Conservation (phyloP, 306 rosid species). For the Casuarina glauca region DNA sequence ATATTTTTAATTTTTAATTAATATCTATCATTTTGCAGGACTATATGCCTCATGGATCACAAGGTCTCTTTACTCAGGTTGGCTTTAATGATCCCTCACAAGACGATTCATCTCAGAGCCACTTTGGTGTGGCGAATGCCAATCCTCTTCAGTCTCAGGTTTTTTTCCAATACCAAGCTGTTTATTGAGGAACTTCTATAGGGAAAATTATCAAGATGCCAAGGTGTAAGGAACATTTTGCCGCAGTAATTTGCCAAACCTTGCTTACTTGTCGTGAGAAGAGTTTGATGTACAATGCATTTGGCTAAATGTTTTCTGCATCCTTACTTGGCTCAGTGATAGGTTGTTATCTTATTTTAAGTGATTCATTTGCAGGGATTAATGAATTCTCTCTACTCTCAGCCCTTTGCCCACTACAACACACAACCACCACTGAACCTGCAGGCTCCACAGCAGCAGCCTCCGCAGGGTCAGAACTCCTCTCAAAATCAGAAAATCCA, state of each 20-base stretch:
- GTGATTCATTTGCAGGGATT: conserved; percentile 52
- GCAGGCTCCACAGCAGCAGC: conserved; percentile 81
- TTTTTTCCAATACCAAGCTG: conserved; percentile 24
- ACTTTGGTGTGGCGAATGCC: conserved; percentile 71
- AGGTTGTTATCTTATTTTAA: background rate
- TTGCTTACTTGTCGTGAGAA: background rate
- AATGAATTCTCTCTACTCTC: conserved; percentile 92
- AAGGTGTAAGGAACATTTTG: conserved; percentile 4
- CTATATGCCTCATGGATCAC: conserved; percentile 92
- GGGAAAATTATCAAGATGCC: background rate
- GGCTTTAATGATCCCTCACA: conserved; percentile 89
- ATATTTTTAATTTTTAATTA: conserved; percentile 5
- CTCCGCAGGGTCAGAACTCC: conserved; percentile 76
- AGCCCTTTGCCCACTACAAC: conserved; percentile 95
- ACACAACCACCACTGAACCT: conserved; percentile 85
- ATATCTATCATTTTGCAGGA: conserved; percentile 52
- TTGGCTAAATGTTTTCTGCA: conserved; percentile 13
- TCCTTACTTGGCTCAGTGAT: background rate
- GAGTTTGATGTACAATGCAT: background rate
- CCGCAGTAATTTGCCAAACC: background rate
- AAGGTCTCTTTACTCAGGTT: conserved; percentile 90
- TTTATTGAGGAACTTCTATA: background rate
- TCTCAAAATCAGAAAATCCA: conserved; percentile 94
- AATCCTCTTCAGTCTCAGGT: conserved; percentile 98
- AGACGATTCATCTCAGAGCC: conserved; percentile 86